Conservation (phyloP, 805 yeast genomes). For the Yarrowia phangngaensis region DNA sequence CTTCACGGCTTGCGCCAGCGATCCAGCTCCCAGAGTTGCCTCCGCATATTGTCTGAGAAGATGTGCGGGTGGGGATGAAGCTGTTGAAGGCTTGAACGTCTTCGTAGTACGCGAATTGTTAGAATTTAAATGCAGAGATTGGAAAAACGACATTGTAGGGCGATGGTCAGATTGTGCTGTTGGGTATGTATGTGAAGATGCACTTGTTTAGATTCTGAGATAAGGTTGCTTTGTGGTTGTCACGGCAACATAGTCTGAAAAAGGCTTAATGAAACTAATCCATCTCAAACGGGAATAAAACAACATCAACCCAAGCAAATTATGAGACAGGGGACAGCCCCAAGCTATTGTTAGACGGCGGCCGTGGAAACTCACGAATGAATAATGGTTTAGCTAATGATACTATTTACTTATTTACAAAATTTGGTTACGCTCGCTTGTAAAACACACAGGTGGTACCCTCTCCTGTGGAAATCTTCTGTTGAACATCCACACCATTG, state of each 20-base stretch:
- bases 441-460: slow-evolving; percentile 63
- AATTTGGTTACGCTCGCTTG: slow-evolving; percentile 36
- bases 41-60: slow-evolving; percentile 79
- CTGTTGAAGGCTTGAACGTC: slow-evolving; percentile 39
- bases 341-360: too few species aligned
- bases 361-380: too few species aligned
- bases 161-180: background rate
- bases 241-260: too few species aligned
- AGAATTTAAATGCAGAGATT: slow-evolving; percentile 22
- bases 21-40: slow-evolving; percentile 89
- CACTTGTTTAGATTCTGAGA: slow-evolving; percentile 5
- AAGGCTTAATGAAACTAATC: too few species aligned
- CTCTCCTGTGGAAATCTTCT: slow-evolving; percentile 60
- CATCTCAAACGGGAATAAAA: too few species aligned
- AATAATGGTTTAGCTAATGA: too few species aligned
- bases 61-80: slow-evolving; percentile 38
- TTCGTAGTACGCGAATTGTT: slow-evolving; percentile 37
- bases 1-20: slow-evolving; percentile 86
- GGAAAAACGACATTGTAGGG: slow-evolving; percentile 25
- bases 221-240: slow-evolving; percentile 2
- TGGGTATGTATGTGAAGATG: background rate
- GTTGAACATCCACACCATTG: slow-evolving; percentile 43
- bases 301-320: too few species aligned
- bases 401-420: too few species aligned
- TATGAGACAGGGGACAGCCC: too few species aligned